Evolutionary conservation across 192 early-diverging fungal genomes (phyloP).

Genomic region (Chytriomyces sp.): DNA sequence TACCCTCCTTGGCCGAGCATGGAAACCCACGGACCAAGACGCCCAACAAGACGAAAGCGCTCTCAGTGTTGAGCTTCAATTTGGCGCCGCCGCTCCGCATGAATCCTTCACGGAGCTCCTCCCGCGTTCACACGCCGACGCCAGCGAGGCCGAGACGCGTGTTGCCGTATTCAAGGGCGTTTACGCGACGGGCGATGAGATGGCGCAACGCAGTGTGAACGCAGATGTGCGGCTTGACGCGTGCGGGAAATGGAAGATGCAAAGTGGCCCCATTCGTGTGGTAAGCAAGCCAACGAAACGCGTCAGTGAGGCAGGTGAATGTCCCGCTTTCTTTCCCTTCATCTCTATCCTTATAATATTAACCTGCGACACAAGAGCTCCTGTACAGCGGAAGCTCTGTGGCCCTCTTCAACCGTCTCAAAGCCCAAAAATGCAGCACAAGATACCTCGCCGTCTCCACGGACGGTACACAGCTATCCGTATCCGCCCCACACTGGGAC

Average conservation of each 20-base stretch:
- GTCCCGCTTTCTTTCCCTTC: neutral
- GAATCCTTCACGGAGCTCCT: neutral
- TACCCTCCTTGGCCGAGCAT: neutral
- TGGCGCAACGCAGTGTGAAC: slow-evolving; percentile 24
- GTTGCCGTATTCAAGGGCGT: slow-evolving; percentile 14
- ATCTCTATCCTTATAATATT: neutral
- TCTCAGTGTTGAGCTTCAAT: slow-evolving; percentile 20
- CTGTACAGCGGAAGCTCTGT: slow-evolving; percentile 85
- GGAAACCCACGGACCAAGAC: neutral
- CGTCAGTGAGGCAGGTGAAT: neutral
- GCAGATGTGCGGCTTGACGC: slow-evolving; percentile 51
- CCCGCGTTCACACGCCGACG: neutral
- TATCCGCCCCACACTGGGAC: slow-evolving; percentile 79
- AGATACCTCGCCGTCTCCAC: slow-evolving; percentile 76
- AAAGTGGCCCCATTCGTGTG: slow-evolving; percentile 80
- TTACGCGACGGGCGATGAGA: slow-evolving; percentile 22
- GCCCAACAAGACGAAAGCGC: neutral
- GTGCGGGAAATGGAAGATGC: no score
- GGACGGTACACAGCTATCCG: slow-evolving; percentile 21
- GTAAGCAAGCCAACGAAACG: slow-evolving; percentile 77
- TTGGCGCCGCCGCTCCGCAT: neutral
- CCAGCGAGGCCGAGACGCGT: neutral
- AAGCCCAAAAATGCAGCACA: slow-evolving; percentile 87
- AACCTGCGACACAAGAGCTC: slow-evolving; percentile 13
- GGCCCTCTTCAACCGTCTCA: slow-evolving; percentile 86